Conservation (phyloP, 306 rosid genomes). For the Inga leiocalycina region DNA sequence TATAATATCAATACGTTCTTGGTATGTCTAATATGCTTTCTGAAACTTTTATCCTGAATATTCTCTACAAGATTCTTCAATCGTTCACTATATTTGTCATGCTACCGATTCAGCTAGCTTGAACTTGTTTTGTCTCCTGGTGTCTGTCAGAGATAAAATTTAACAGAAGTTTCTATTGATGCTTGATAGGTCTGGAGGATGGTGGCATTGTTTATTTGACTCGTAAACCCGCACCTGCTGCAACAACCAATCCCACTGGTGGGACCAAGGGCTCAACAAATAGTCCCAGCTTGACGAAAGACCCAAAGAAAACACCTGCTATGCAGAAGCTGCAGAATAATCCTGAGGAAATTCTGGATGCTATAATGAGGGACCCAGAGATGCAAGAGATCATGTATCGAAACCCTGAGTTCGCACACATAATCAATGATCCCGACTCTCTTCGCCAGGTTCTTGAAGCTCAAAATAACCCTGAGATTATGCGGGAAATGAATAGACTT, state of each 20-base stretch:
- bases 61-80: too few species aligned
- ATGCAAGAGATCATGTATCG: conserved; percentile 86
- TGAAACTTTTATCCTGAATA: too few species aligned
- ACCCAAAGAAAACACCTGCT: conserved; percentile 60
- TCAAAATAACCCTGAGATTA: conserved; percentile 66
- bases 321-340: conserved; percentile 33
- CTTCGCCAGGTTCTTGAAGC: conserved; percentile 87
- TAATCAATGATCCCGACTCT: conserved; percentile 82
- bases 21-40: background rate
- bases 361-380: conserved; percentile 72
- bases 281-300: conserved; percentile 58
- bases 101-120: background rate
- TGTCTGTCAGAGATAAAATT: background rate
- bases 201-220: conserved; percentile 60
- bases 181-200: conserved; percentile 49
- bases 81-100: background rate
- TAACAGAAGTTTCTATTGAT: background rate
- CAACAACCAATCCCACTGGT: conserved; percentile 28
- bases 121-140: too few species aligned
- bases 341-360: conserved; percentile 53
- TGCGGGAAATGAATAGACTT: too few species aligned
- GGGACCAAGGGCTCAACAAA: conserved; percentile 42
- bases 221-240: conserved; percentile 47
- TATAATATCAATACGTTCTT: background rate
- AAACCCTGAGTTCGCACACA: conserved; percentile 79